Evolutionary conservation across 148 eudicot genomes (phyloP).

Genomic region (Vaccinium macrocarpon): DNA sequence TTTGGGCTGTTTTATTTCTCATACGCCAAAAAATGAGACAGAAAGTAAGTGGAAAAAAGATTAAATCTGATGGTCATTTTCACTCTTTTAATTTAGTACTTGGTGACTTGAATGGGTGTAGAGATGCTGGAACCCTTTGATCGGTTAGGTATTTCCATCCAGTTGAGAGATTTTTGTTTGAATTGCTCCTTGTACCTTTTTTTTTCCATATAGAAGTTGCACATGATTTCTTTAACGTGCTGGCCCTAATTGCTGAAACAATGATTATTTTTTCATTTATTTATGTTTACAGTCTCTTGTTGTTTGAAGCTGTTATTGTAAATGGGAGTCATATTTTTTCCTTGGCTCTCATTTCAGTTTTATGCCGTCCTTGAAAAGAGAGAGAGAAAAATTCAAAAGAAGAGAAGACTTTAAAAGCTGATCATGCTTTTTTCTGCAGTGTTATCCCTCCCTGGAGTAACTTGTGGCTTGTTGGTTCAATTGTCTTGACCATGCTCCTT

Average conservation of each 20-base stretch:
- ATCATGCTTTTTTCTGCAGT: conserved; percentile 35
- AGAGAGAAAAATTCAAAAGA: neutral
- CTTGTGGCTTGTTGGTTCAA: conserved; percentile 91
- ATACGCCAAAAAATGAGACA: neutral
- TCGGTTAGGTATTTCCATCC: neutral
- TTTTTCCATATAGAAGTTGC: neutral
- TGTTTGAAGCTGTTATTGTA: neutral
- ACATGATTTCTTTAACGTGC: neutral
- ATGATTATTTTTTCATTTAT: neutral
- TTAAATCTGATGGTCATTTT: neutral
- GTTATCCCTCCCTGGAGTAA: conserved; percentile 96
- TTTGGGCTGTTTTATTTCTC: neutral
- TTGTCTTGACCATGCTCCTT: conserved; percentile 83
- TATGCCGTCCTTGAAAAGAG: neutral
- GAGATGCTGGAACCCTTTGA: conserved; percentile 2
- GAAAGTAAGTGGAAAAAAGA: neutral
- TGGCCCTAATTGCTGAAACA: neutral
- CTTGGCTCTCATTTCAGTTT: neutral
- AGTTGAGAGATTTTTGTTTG: neutral
- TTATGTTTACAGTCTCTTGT: neutral
- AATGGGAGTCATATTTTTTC: neutral
- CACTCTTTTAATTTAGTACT: neutral
- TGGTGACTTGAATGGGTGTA: neutral
- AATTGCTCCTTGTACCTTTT: neutral
- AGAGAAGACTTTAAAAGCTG: conserved; percentile 7